Evolutionary conservation across 768 basidiomycete species (phyloP).

Genomic region (Hebeloma cylindrosporum): DNA sequence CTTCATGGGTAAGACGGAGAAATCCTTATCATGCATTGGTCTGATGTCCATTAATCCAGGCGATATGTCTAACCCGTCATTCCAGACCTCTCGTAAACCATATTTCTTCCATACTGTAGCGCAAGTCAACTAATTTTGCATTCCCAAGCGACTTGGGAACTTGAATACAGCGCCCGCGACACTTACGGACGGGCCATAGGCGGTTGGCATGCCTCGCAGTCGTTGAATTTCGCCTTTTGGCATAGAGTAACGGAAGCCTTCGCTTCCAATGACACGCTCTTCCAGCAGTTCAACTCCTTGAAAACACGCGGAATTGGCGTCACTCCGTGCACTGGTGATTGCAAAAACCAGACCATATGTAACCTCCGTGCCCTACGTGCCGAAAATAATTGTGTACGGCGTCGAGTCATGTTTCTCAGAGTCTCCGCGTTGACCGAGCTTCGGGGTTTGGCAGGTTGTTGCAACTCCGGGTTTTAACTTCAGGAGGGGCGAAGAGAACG

Average conservation of each 20-base stretch:
- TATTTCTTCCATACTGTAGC: not conserved
- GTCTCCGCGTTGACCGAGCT: not conserved
- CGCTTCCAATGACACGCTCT: conserved; percentile 45
- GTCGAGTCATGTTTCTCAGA: not conserved
- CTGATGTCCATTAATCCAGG: conserved; percentile 26
- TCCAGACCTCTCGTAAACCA: conserved; percentile 46
- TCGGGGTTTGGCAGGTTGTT: conserved; percentile 3
- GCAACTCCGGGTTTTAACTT: conserved; percentile 13
- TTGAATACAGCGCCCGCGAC: conserved; percentile 56
- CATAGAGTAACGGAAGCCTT: conserved; percentile 58
- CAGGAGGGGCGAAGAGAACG: conserved; percentile 10
- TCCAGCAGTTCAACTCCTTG: conserved; percentile 41
- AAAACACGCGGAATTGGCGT: conserved; percentile 21
- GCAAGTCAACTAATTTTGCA: not conserved
- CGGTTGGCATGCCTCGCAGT: conserved; percentile 33
- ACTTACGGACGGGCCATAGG: conserved; percentile 48
- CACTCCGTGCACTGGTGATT: conserved; percentile 20
- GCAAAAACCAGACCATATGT: conserved; percentile 25
- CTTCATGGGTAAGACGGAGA: conserved; percentile 41
- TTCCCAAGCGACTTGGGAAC: conserved; percentile 46
- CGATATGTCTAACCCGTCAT: conserved; percentile 40
- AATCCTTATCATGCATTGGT: not conserved
- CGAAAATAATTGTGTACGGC: conserved; percentile 27
- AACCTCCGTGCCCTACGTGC: conserved; percentile 23
- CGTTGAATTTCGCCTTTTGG: conserved; percentile 58